Evolutionary conservation across 2,329 filamentous ascomycete genomes (phyloP).

Genomic region (Fusarium sp.): DNA sequence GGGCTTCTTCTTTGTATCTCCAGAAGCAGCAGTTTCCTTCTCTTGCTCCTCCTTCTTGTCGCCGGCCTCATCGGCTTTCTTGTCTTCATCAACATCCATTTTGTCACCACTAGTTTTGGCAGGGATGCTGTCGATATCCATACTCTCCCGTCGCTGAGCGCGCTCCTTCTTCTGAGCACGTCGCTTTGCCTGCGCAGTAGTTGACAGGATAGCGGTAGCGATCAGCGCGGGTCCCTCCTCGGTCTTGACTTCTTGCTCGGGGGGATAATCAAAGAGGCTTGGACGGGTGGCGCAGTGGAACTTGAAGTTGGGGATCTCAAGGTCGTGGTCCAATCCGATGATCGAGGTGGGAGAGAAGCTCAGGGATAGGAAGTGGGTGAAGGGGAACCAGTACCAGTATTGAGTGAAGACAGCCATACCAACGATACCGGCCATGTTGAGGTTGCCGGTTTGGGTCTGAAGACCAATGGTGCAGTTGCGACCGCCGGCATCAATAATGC

Average conservation of each 20-base stretch:
- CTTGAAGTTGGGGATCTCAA: slow-evolving; percentile 93
- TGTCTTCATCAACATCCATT: slow-evolving; percentile 86
- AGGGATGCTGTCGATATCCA: slow-evolving; percentile 89
- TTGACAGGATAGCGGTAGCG: slow-evolving; percentile 94
- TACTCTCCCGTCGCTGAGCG: slow-evolving; percentile 88
- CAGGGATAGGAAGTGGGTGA: slow-evolving; percentile 95
- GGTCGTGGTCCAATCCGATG: slow-evolving; percentile 91
- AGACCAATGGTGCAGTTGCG: slow-evolving; percentile 98
- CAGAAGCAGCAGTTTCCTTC: slow-evolving; percentile 65
- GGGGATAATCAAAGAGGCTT: slow-evolving; percentile 97
- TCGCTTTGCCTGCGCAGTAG: slow-evolving; percentile 95
- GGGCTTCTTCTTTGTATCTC: slow-evolving; percentile 83
- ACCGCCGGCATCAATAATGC: slow-evolving; percentile 97
- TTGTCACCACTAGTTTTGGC: slow-evolving; percentile 74
- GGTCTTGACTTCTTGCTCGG: slow-evolving; percentile 93
- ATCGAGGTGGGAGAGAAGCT: slow-evolving; percentile 97
- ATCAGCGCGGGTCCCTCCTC: slow-evolving; percentile 95
- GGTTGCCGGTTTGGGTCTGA: slow-evolving; percentile 96
- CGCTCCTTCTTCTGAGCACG: slow-evolving; percentile 94
- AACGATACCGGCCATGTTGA: slow-evolving; percentile 98
- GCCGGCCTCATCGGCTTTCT: slow-evolving; percentile 61
- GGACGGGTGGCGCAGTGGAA: slow-evolving; percentile 95
- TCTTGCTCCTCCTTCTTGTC: slow-evolving; percentile 73
- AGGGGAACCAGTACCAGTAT: slow-evolving; percentile 99
- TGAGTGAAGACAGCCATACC: slow-evolving; percentile 98